Percentiles rank a stretch among this genome's conserved stretches.
Conservation (phyloP, 768 basidiomycete genomes). For the Hortiboletus flavorubellus region DNA sequence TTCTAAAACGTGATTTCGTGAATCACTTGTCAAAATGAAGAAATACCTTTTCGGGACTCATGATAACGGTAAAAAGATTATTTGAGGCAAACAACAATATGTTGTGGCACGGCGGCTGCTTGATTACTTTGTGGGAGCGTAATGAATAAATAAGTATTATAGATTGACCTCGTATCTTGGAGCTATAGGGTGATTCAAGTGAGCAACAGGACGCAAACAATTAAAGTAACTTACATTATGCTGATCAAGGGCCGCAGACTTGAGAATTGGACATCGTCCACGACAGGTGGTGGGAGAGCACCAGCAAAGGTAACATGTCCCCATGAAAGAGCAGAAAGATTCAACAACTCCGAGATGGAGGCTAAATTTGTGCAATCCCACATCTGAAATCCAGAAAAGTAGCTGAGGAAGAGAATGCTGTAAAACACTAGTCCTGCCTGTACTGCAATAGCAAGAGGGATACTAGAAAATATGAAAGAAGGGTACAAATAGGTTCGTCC, state of each 20-base stretch:
- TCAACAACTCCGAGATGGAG: constrained; percentile 50
- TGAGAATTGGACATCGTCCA: constrained; percentile 28
- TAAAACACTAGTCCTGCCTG: too few species aligned
- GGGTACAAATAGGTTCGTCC: too few species aligned
- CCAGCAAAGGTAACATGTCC: constrained; percentile 37
- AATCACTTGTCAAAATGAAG: not conserved
- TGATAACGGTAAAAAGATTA: constrained; percentile 52
- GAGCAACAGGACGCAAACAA: not conserved
- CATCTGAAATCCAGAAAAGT: constrained; percentile 51
- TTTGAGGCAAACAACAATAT: constrained; percentile 45
- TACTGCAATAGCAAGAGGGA: too few species aligned
- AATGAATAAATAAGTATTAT: constrained; percentile 45
- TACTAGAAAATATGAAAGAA: too few species aligned
- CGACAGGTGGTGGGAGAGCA: constrained; percentile 36
- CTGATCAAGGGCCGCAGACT: constrained; percentile 35
- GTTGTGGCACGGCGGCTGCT: constrained; percentile 42
- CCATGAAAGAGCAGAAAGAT: constrained; percentile 40
- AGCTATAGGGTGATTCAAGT: constrained; percentile 15
- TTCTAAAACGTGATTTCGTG: constrained; percentile 37
- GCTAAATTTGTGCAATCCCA: constrained; percentile 61
- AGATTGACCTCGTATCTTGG: constrained; percentile 21
- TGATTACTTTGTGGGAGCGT: constrained; percentile 46
- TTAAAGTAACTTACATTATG: constrained; percentile 29
- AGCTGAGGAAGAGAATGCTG: constrained; percentile 55
- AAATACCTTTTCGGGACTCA: constrained; percentile 32